A percentile compares a stretch with the other conserved stretches of the same genome.
phyloP scores from a whole-genome alignment of 371 early-diverging fungal species.

The Mucor saturninus region DNA sequence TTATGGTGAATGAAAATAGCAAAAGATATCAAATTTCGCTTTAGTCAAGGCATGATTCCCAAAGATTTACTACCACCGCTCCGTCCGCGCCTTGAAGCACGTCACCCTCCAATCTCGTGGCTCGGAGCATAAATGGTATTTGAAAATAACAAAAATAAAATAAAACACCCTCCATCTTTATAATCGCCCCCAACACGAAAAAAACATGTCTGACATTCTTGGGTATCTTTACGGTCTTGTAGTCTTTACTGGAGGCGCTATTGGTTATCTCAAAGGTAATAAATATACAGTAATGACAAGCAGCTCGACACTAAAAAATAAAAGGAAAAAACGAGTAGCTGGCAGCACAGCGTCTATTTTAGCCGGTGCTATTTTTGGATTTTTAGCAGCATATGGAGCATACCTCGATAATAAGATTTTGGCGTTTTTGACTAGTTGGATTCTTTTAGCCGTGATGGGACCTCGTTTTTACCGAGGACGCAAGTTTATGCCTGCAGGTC shows the following conservation, averaged over 20 bases:
- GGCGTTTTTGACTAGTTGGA: conserved; percentile 48
- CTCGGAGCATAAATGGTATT: too few species aligned
- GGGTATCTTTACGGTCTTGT: conserved; percentile 47
- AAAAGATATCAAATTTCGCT: too few species aligned
- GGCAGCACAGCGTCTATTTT: conserved; percentile 53
- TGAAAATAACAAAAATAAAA: too few species aligned
- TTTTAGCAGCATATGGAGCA: conserved; percentile 46
- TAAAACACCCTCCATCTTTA: neutral
- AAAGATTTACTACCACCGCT: too few species aligned
- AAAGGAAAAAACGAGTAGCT: conserved; percentile 25
- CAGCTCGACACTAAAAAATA: neutral
- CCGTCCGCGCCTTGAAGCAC: too few species aligned
- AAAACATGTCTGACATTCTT: conserved; percentile 47
- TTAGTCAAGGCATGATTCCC: too few species aligned
- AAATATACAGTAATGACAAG: too few species aligned
- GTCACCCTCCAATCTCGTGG: too few species aligned
- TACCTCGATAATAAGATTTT: conserved; percentile 45
- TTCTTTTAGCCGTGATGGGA: conserved; percentile 63
- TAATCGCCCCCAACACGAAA: neutral
- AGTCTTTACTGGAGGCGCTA: conserved; percentile 46
- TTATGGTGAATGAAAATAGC: too few species aligned
- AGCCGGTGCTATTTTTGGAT: conserved; percentile 50
- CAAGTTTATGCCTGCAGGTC: conserved; percentile 70
- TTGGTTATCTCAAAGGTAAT: conserved; percentile 55
- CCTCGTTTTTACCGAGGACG: conserved; percentile 55